Evolutionary conservation across 2,329 filamentous ascomycete species (phyloP), one percentile per base, ranked within the genome.

Genomic region (Ophiostoma tasmaniense): DNA sequence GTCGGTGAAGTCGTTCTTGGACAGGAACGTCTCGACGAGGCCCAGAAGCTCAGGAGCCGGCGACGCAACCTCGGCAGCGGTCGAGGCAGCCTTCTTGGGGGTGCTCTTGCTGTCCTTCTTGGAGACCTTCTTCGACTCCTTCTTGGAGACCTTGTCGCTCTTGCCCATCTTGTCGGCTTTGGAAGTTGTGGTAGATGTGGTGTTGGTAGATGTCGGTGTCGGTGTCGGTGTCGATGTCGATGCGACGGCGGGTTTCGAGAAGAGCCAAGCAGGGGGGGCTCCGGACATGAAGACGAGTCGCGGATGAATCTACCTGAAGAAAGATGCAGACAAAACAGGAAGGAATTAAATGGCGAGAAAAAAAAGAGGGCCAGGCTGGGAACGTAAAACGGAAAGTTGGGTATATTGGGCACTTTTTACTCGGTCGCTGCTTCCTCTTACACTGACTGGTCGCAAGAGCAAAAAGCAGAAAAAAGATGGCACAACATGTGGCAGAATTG

Each of bases 1-100:
- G 70, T 82, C 81, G 65, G 82, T 77, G 74, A 91, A 90, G n/a
- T 86, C 84, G 76, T 90, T 83, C 64, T 89, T 83, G 59, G 83
- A 82, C 66, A 93, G 82, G 77, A 92, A 93, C 28, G 80, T 78
- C 71, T 87, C 86, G 74, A 93, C 83, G 20, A 91, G 80, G 71
- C 87, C 85, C 75, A 93, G 80, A 45, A 93, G 80, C 77, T 90
- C 83, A 35, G 83, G 78, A 4, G 89, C 84, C 33, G 86, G 64
- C 80, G 76, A 67, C 6, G 70, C 17, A 2, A 71, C 71, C 59
- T 72, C 68, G 20, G 72, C 62, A 14, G 69, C 55, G 14, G 71
- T 70, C 42, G 73, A 70, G 64, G 72, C 73, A 64, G 68, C 66
- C 42, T 67, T 59, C 52, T 71, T 71, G 61, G 66, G 33, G 13